These are phyloP conservation scores for Allium fistulosum DNA, from an alignment of 106 monocot genomes.

Conservation along the genomic window DNA sequence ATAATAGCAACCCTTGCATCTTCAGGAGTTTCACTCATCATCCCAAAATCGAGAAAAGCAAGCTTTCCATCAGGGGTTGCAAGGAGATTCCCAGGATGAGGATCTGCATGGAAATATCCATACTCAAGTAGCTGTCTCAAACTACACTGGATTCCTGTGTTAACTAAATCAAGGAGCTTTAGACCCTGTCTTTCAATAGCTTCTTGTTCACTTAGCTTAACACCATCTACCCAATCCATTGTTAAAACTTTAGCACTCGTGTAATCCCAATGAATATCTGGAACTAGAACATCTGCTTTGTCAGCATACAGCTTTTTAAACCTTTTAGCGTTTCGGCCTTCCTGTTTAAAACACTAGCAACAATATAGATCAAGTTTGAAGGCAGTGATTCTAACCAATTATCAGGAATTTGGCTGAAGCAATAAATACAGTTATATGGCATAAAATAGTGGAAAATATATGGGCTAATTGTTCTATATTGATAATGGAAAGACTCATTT, in stretches of 20 bases:
- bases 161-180: conserved; percentile 83
- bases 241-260: conserved; percentile 91
- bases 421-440: too few relatives aligned
- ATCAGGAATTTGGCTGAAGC: too few relatives aligned
- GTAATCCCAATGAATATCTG: conserved; percentile 98
- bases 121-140: conserved; percentile 93
- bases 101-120: conserved; percentile 98
- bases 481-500: too few relatives aligned
- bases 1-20: conserved; percentile 93
- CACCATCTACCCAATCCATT: conserved; percentile 97
- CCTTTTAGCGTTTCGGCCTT: conserved; percentile 94
- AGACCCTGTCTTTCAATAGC: conserved; percentile 93
- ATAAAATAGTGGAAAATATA: too few relatives aligned
- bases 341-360: conserved; percentile 34
- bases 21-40: conserved; percentile 99
- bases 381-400: too few relatives aligned
- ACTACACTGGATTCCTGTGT: conserved; percentile 95
- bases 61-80: conserved; percentile 94
- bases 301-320: conserved; percentile 98
- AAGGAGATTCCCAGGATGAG: conserved; percentile 98
- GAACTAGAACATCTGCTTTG: conserved; percentile 87
- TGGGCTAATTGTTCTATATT: too few relatives aligned
- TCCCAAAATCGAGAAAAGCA: conserved; percentile 98
- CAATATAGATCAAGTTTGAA: too few relatives aligned
- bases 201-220: conserved; percentile 91